These are phyloP conservation scores for Gomphus bonarii DNA, from an alignment of 1,284 basidiomycete genomes.

Conservation along the genomic window DNA sequence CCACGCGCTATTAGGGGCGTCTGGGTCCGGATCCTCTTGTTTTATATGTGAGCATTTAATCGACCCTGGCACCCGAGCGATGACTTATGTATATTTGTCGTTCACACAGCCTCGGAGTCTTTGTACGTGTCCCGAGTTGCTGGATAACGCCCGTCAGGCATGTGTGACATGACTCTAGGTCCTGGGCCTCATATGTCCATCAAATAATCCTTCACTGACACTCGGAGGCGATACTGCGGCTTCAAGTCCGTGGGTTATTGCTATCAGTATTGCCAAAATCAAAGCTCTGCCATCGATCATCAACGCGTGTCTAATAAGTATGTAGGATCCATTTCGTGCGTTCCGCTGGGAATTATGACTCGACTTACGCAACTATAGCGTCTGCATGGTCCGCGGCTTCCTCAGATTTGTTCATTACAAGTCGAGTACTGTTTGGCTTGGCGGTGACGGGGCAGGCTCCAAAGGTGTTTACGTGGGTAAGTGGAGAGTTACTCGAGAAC, in stretches of 20 bases:
- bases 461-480: conserved; percentile 35
- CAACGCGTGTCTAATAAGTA: conserved; percentile 27
- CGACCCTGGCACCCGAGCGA: background rate
- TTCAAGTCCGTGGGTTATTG: conserved; percentile 29
- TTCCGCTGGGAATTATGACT: background rate
- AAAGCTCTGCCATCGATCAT: conserved; percentile 29
- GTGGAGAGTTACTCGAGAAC: conserved; percentile 20
- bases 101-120: background rate
- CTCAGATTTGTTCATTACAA: conserved; percentile 33
- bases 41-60: conserved; percentile 40
- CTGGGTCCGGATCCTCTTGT: conserved; percentile 60
- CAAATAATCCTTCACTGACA: conserved; percentile 33
- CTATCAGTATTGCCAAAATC: conserved; percentile 27
- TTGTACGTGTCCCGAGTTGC: background rate
- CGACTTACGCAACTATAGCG: conserved; percentile 12
- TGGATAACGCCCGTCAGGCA: background rate
- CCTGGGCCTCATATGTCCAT: conserved; percentile 29
- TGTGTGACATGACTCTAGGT: conserved; percentile 14
- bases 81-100: background rate
- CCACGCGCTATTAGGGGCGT: conserved; percentile 58
- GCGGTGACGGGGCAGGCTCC: conserved; percentile 41
- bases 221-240: conserved; percentile 55
- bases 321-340: background rate
- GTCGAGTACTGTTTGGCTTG: conserved; percentile 38
- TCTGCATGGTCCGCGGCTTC: conserved; percentile 11